These are phyloP conservation scores for Metschnikowia borealis DNA, from an alignment of 805 yeast genomes.

Conservation along the genomic window DNA sequence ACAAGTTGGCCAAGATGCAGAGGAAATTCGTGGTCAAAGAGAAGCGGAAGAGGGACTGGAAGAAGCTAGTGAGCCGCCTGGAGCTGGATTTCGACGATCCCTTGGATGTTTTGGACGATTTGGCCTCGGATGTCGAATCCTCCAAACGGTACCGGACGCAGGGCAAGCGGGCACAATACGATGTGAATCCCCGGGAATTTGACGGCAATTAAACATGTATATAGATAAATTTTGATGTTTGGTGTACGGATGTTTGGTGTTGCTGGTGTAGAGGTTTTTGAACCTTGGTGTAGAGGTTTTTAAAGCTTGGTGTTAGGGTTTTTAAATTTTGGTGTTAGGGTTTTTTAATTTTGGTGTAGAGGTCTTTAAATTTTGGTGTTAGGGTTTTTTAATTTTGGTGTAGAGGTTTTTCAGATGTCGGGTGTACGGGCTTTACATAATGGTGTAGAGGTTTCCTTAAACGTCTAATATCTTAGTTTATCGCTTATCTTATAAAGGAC, in stretches of 20 bases:
- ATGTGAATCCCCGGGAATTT: constrained; percentile 17
- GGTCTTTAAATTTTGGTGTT: background rate
- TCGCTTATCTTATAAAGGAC: too few species aligned
- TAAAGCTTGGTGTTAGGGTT: background rate
- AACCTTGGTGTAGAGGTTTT: background rate
- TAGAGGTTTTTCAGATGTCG: background rate
- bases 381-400: background rate
- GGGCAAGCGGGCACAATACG: constrained; percentile 28
- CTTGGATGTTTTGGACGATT: constrained; percentile 11
- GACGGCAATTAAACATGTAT: constrained; percentile 13
- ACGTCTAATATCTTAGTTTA: too few species aligned
- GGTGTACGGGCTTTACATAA: background rate
- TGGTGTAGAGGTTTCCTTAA: too few species aligned
- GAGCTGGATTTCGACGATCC: constrained; percentile 18
- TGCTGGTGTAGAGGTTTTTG: background rate
- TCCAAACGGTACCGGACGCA: constrained; percentile 29
- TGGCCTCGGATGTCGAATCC: constrained; percentile 28
- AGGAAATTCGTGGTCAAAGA: constrained; percentile 30
- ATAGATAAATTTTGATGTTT: background rate
- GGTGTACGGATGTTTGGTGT: background rate
- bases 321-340: background rate
- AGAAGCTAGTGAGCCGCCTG: constrained; percentile 15
- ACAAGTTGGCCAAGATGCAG: constrained; percentile 33
- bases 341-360: background rate
- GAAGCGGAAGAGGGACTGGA: constrained; percentile 16